These are phyloP conservation scores for Cryphonectria japonica DNA, from an alignment of 2,329 filamentous ascomycete species.

Conservation along the genomic window DNA sequence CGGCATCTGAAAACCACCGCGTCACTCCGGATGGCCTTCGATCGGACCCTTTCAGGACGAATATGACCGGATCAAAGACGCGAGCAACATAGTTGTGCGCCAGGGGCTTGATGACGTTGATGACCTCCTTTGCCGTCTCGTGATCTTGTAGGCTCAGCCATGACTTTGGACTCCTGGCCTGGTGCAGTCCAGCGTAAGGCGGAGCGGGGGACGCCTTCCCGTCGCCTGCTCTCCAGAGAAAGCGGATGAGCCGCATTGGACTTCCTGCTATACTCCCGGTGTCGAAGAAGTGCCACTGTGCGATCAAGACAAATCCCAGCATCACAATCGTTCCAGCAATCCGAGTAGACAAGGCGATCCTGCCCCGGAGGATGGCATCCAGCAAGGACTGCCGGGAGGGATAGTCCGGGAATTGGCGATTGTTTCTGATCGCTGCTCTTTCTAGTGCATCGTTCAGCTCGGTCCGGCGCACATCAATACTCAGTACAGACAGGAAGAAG, in stretches of 20 bases:
- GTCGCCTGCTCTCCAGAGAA: slow-evolving; percentile 39
- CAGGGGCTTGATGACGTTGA: slow-evolving; percentile 73
- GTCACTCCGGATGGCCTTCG: slow-evolving; percentile 59
- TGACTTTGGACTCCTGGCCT: slow-evolving; percentile 74
- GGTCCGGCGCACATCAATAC: slow-evolving; percentile 75
- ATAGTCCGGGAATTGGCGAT: slow-evolving; percentile 34
- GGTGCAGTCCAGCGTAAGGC: slow-evolving; percentile 66
- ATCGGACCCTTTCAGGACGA: slow-evolving; percentile 71
- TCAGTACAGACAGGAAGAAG: slow-evolving; percentile 79
- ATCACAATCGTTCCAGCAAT: slow-evolving; percentile 76
- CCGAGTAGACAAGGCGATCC: slow-evolving; percentile 69
- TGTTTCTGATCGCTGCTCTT: slow-evolving; percentile 53
- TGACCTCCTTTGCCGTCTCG: slow-evolving; percentile 76
- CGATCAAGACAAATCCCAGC: slow-evolving; percentile 70
- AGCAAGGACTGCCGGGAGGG: slow-evolving; percentile 57
- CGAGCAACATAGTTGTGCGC: slow-evolving; percentile 73
- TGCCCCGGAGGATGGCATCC: slow-evolving; percentile 65
- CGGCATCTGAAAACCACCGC: slow-evolving; percentile 56
- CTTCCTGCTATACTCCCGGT: slow-evolving; percentile 25
- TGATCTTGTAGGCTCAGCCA: slow-evolving; percentile 81
- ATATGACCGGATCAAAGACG: slow-evolving; percentile 75
- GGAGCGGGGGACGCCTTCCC: slow-evolving; percentile 40
- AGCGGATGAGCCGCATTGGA: slow-evolving; percentile 31
- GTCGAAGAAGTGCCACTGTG: slow-evolving; percentile 80
- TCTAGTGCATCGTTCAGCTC: slow-evolving; percentile 75